Evolutionary conservation across 805 yeast genomes (phyloP), one percentile per base, ranked within the genome.

Genomic region (Cyberlindnera amylophila): DNA sequence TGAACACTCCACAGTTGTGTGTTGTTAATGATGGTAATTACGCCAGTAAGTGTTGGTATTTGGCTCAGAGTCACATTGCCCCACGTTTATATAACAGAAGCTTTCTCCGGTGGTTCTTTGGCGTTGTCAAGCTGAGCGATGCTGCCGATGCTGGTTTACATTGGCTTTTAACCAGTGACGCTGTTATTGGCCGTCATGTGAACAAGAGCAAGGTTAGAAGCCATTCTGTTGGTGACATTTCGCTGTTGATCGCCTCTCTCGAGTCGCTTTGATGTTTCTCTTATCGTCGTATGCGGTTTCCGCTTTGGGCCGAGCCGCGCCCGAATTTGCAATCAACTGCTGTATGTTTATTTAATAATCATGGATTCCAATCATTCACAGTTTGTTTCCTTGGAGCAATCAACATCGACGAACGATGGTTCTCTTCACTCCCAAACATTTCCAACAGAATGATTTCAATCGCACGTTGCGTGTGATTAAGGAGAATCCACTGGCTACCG

Each of bases 401-500:
- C 12, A 4, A 19, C 9, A 11, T 17, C 24, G 14, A 5, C 9
- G 19, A 30, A 23, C 36, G 9, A 50, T 49, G 53, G 52, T 32
- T 6, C 46, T 63, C 62, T 65, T 59, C 36, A 55, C 55, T 23
- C 68, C 68, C 13, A 52, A 53, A 14, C 46, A 44, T 7, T 55
- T 44, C 40, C 49, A 42, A 8, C 57, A 54, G 15, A 46, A 47
- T 1, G 62, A 63, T 29, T 64, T 72, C 64, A 66, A 62, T 7
- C 53, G 56, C 32, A 71, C 70, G 42, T 60, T 66, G 34, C 54
- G 62, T 15, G 59, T 79, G 14, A 75, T 80, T 39, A 57, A 58
- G 43, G 54, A 63, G 12, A 65, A 67, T 51, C 83, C 86, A 0
- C 58, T 81, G 31, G 85, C 74, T 3, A 71, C 79, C 0, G 57